A percentile compares a stretch with the other conserved stretches of the same genome.
These are phyloP conservation scores for Oryza glaberrima DNA, from an alignment of 176 grass and related monocot species.

Conservation along the genomic window DNA sequence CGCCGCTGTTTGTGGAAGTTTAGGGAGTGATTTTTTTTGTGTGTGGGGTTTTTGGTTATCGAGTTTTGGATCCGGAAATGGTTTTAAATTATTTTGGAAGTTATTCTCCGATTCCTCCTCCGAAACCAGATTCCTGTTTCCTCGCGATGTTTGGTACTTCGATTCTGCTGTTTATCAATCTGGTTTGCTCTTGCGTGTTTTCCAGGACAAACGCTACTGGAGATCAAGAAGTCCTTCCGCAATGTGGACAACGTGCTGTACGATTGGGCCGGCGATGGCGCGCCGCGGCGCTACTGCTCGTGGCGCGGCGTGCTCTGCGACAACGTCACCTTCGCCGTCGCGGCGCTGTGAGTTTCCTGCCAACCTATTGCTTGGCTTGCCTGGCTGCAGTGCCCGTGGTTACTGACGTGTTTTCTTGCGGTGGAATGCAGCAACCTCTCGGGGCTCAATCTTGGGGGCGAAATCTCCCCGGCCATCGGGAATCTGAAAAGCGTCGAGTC, in stretches of 20 bases:
- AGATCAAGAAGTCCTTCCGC: conserved; percentile 97
- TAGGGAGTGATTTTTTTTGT: not conserved
- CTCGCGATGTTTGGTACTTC: not conserved
- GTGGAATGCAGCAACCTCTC: conserved; percentile 81
- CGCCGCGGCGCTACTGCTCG: conserved; percentile 51
- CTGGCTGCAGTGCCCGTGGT: not conserved
- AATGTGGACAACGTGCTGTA: conserved; percentile 94
- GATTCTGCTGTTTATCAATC: not conserved
- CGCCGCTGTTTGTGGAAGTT: not conserved
- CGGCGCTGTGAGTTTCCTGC: conserved; percentile 66
- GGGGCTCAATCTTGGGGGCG: conserved; percentile 81
- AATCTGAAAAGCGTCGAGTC: conserved; percentile 71
- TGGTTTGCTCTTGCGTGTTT: not conserved
- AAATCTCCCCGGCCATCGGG: conserved; percentile 88
- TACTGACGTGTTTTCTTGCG: conserved; percentile 16
- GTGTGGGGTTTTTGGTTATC: not conserved
- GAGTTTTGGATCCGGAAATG: not conserved
- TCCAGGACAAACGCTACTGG: conserved; percentile 49
- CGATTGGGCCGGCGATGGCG: conserved; percentile 70
- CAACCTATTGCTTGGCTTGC: not conserved
- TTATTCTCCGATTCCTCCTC: not conserved
- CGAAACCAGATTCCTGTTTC: not conserved
- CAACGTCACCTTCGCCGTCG: conserved; percentile 89
- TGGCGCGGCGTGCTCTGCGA: conserved; percentile 96
- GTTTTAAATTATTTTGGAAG: not conserved